These are phyloP conservation scores for Neofusicoccum kwambonambiense DNA, from an alignment of 2,329 filamentous ascomycete genomes.

Conservation along the genomic window DNA sequence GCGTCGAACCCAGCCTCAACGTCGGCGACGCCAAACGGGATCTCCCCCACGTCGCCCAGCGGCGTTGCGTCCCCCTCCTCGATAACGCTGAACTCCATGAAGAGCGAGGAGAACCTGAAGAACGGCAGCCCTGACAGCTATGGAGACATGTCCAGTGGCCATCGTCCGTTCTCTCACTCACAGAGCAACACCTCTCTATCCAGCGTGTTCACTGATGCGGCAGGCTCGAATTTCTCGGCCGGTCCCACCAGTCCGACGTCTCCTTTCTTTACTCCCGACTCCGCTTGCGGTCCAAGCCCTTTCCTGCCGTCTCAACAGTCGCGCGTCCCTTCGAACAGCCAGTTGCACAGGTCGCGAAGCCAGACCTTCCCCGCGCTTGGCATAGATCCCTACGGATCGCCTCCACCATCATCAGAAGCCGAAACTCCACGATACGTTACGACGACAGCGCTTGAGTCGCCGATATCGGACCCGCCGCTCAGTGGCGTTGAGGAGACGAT, in stretches of 20 bases:
- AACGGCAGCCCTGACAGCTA: slow-evolving; percentile 57
- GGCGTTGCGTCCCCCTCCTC: slow-evolving; percentile 67
- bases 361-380: slow-evolving; percentile 76
- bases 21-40: slow-evolving; percentile 62
- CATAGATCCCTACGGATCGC: slow-evolving; percentile 58
- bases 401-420: slow-evolving; percentile 52
- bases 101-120: slow-evolving; percentile 67
- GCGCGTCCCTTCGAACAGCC: slow-evolving; percentile 47
- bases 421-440: slow-evolving; percentile 54
- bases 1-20: slow-evolving; percentile 56
- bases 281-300: slow-evolving; percentile 60
- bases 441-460: slow-evolving; percentile 51
- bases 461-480: slow-evolving; percentile 32
- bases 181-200: slow-evolving; percentile 65
- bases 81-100: slow-evolving; percentile 60
- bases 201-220: slow-evolving; percentile 64
- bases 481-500: slow-evolving; percentile 43
- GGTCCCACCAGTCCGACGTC: slow-evolving; percentile 72
- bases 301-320: slow-evolving; percentile 60
- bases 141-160: slow-evolving; percentile 60
- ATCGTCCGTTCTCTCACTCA: slow-evolving; percentile 61
- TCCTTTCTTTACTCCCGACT: slow-evolving; percentile 76
- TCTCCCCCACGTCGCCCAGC: slow-evolving; percentile 72
- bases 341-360: slow-evolving; percentile 73
- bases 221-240: slow-evolving; percentile 66